Evolutionary conservation across 805 yeast genomes (phyloP).

Genomic region (Ogataea polymorpha): DNA sequence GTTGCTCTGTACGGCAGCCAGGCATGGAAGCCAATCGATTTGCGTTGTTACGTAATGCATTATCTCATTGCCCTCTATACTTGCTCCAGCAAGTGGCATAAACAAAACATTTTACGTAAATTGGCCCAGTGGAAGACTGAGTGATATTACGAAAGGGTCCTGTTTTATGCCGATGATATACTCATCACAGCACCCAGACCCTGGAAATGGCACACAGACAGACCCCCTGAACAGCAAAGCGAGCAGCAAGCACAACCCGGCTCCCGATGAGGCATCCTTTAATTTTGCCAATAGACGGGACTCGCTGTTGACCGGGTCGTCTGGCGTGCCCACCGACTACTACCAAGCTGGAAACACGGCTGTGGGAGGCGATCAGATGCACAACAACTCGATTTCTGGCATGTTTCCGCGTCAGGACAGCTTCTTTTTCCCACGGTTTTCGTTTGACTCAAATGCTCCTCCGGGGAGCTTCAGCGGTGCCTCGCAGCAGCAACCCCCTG

Average conservation of each 20-base stretch:
- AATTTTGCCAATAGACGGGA: constrained; percentile 26
- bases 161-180: constrained; percentile 23
- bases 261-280: constrained; percentile 27
- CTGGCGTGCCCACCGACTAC: constrained; percentile 15
- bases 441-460: constrained; percentile 26
- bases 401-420: constrained; percentile 30
- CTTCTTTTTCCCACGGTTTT: constrained; percentile 29
- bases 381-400: constrained; percentile 20
- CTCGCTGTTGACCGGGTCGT: constrained; percentile 24
- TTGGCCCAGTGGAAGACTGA: background rate
- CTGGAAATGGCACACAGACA: constrained; percentile 17
- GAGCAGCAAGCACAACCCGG: constrained; percentile 22
- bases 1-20: too few relatives aligned
- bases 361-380: constrained; percentile 10
- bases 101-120: constrained; percentile 4
- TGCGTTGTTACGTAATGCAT: too few relatives aligned
- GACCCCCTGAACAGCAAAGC: constrained; percentile 16
- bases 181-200: constrained; percentile 25
- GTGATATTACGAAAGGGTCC: background rate
- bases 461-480: constrained; percentile 18
- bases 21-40: too few relatives aligned
- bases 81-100: constrained; percentile 11
- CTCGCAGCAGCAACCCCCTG: constrained; percentile 16
- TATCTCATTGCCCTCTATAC: background rate
- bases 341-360: constrained; percentile 7